These are phyloP conservation scores for Gynandropsis gynandra DNA, from an alignment of 345 rosid species.

Conservation along the genomic window DNA sequence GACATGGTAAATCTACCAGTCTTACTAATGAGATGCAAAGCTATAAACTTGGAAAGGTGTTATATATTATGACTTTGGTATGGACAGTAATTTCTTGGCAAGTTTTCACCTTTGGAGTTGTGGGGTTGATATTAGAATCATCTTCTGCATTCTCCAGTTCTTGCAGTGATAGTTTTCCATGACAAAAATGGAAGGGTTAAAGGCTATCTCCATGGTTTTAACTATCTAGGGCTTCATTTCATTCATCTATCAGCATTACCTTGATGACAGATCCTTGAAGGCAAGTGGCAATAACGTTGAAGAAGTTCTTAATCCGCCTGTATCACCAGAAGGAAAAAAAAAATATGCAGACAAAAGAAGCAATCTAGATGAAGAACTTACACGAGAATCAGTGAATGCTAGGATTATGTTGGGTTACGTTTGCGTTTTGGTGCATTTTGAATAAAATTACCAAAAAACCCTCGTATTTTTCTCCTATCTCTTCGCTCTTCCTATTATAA, in stretches of 20 bases:
- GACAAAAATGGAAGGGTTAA: conserved; percentile 50
- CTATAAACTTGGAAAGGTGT: conserved; percentile 35
- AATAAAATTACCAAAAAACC: no score
- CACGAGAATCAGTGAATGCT: conserved; percentile 12
- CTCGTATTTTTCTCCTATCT: no score
- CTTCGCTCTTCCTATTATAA: no score
- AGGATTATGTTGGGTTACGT: no score
- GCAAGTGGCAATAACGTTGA: background rate
- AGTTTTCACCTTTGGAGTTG: conserved; percentile 34
- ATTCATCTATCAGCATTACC: conserved; percentile 49
- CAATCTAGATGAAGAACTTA: conserved; percentile 5
- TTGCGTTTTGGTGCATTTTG: no score
- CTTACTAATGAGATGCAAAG: conserved; percentile 36
- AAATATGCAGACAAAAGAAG: conserved; percentile 14
- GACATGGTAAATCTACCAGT: conserved; percentile 40
- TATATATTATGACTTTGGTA: conserved; percentile 41
- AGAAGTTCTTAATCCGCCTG: conserved; percentile 16
- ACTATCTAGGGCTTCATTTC: conserved; percentile 57
- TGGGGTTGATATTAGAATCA: conserved; percentile 51
- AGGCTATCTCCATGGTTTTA: conserved; percentile 44
- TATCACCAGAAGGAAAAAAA: conserved; percentile 13
- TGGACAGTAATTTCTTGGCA: conserved; percentile 43
- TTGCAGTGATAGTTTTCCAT: conserved; percentile 40
- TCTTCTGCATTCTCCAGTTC: conserved; percentile 52
- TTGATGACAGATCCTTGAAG: conserved; percentile 30